These are phyloP conservation scores for Gnaphalium uliginosum DNA, from an alignment of 129 eudicot species.

Conservation along the genomic window DNA sequence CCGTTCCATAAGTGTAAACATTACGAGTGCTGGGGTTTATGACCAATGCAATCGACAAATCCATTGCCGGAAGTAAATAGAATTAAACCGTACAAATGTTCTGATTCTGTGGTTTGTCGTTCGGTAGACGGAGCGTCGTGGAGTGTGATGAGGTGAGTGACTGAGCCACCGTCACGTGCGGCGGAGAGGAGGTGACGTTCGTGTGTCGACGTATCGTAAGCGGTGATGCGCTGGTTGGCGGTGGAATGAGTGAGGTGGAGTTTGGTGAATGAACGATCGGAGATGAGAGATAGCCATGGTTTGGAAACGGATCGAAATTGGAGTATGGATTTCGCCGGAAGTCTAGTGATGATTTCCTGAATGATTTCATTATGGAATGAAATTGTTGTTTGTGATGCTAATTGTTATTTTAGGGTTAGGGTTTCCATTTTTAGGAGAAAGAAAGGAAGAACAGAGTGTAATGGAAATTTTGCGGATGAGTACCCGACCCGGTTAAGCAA, in stretches of 20 bases:
- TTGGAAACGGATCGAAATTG: neutral
- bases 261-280: slow-evolving; percentile 9
- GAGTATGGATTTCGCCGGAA: slow-evolving; percentile 11
- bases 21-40: neutral
- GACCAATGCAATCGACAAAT: neutral
- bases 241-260: slow-evolving; percentile 8
- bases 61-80: neutral
- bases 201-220: neutral
- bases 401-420: neutral
- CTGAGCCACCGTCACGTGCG: slow-evolving; percentile 1
- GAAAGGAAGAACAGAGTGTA: no score
- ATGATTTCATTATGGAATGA: slow-evolving; percentile 1
- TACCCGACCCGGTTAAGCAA: no score
- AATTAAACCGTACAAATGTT: slow-evolving; percentile 24
- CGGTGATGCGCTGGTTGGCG: neutral
- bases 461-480: no score
- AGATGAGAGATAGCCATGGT: slow-evolving; percentile 17
- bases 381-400: neutral
- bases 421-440: neutral
- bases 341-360: slow-evolving; percentile 12
- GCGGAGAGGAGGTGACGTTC: slow-evolving; percentile 2
- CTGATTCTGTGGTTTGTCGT: neutral
- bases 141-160: slow-evolving; percentile 19
- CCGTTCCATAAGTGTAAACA: neutral
- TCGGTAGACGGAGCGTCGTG: slow-evolving; percentile 2